Percentiles rank a stretch among this genome's conserved stretches.
phyloP scores from a whole-genome alignment of 1,284 basidiomycete species.

The Phellopilus nigrolimitatus region DNA sequence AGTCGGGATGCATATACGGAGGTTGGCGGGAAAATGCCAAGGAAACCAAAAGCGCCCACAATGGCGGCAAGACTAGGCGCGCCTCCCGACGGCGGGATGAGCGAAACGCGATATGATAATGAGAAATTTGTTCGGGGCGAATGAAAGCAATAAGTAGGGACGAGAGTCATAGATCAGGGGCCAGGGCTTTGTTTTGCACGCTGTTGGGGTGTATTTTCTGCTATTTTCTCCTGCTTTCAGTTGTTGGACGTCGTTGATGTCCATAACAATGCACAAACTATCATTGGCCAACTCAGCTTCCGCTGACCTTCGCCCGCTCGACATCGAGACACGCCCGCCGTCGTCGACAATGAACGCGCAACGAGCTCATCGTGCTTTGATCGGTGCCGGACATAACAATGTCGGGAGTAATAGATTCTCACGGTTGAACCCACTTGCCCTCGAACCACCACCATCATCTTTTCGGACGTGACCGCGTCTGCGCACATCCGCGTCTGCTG shows the following conservation, averaged over 20 bases:
- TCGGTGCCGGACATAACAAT: background rate
- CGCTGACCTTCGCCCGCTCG: conserved; percentile 1
- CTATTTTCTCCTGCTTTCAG: conserved; percentile 18
- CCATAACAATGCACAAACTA: conserved; percentile 4
- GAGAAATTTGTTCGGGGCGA: too few relatives aligned
- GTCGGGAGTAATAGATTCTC: conserved; percentile 9
- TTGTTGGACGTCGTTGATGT: conserved; percentile 17
- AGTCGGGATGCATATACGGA: too few relatives aligned
- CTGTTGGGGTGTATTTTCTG: conserved; percentile 7
- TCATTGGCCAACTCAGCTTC: background rate
- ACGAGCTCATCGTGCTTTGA: background rate
- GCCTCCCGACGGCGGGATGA: too few relatives aligned
- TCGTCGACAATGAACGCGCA: conserved; percentile 4
- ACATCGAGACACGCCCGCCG: background rate
- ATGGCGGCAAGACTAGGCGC: too few relatives aligned
- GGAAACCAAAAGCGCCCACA: too few relatives aligned
- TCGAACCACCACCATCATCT: background rate
- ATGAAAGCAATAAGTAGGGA: too few relatives aligned
- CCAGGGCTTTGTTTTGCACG: conserved; percentile 12
- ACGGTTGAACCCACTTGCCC: conserved; percentile 5
- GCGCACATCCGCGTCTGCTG: background rate
- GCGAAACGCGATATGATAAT: too few relatives aligned
- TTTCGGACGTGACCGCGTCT: background rate
- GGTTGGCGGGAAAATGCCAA: too few relatives aligned
- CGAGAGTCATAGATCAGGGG: background rate